Evolutionary conservation across 352 stramenopile species (phyloP), one percentile per base, ranked within the genome.

Genomic region (Thalassiosira mediterranea): DNA sequence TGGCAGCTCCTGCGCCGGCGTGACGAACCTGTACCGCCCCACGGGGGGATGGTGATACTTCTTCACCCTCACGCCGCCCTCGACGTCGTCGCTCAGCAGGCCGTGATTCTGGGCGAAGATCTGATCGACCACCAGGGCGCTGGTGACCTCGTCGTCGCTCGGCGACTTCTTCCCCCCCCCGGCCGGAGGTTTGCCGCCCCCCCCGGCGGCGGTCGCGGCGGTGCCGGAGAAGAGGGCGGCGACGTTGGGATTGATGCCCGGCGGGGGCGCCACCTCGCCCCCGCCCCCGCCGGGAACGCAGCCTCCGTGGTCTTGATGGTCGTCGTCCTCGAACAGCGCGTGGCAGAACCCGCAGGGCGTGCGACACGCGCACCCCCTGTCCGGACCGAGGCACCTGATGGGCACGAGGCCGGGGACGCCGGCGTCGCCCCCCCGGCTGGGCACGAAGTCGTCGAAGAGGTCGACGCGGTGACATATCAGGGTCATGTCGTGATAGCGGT

Each of bases 61-160:
- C 29, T 78, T 76, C 47, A 76, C 49, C 26, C 51, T 66, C 0
- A 76, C 40, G 7, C 1, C 40, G 17, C 46, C 48, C 58, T 32
- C 32, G n/a, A n/a, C 58, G 38, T 49, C 49, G 0, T 72, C 60
- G 4, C 15, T 10, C 40, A 69, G 34, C 7, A 79, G 42, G 0
- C 62, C 61, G 49, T 79, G 63, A 65, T 79, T 73, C 37, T 72
- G 48, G 21, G 71, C 71, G 66, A 79, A 79, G 28, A 79, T 79
- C 25, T 51, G 53, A 56, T 79, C 71, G 23, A 79, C 25, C 1
- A 65, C 26, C 34, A 79, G 21, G 4, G 52, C 23, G 4, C 28
- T 68, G 26, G 29, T 61, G 34, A 46, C 34, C 11, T 19, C 40
- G 15, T 23, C 40, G 34, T 61, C 44, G 8, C 10, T 70, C 34